Evolutionary conservation across 441 rosid genomes (phyloP), one percentile per base, ranked within the genome.

Genomic region (Gossypium lobatum): DNA sequence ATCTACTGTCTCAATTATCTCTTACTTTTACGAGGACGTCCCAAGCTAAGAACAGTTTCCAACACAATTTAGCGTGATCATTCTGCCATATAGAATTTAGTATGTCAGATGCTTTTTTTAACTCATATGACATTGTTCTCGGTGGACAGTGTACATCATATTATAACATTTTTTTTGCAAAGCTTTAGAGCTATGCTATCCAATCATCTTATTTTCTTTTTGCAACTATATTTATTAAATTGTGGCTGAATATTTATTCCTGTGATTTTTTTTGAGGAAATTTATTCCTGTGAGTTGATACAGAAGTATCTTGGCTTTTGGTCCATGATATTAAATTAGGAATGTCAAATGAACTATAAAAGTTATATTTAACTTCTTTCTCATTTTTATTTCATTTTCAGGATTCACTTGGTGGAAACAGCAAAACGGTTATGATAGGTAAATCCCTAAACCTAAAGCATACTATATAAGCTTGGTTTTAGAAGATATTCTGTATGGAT

Each of bases 341-440:
- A 60, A 71, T 5, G 13, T 16, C n/a, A 16, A 54, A 67, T 31
- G 67, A 64, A 42, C 69, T 63, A 26, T 0, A 42, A 17, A 65
- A n/a, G 37, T 28, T 73, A 25, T 4, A 3, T 31, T 73, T 57
- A 13, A 42, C 37, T 74, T 71, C 37, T 76, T 68, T 39, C 26
- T 16, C 23, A 45, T 50, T 72, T 46, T 53, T 77, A 6, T 63
- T 2, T 66, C 76, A 66, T 59, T 80, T 66, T 75, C 87, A 89
- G 90, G 92, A 88, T 78, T 88, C 92, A 53, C 90, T 88, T 73
- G 92, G 92, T 74, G 90, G 92, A 71, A 88, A 88, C 79, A 88
- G 92, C 80, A 85, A 80, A 84, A 88, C 92, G 11, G 84, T 83
- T 71, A 88, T 88, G 92, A 86, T 88, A 78, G 92, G 92, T 88